Percentiles rank a stretch among this genome's conserved stretches.
Evolutionary conservation across 805 yeast species (phyloP).

Genomic region (Starmerella sp.): DNA sequence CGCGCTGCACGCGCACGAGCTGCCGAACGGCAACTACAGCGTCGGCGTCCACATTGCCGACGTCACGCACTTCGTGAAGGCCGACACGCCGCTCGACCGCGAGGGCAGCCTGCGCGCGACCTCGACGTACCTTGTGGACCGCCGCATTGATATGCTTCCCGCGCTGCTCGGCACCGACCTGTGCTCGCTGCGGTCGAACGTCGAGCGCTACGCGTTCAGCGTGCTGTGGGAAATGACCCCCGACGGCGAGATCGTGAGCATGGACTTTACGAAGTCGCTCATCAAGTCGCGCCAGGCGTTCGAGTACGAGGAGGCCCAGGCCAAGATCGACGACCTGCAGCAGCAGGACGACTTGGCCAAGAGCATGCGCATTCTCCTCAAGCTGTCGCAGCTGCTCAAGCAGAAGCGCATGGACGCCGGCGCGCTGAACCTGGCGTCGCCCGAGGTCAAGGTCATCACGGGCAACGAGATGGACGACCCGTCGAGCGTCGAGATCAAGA

Average conservation of each 20-base stretch:
- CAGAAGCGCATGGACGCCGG: constrained; percentile 86
- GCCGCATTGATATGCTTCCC: constrained; percentile 98
- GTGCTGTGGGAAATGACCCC: constrained; percentile 91
- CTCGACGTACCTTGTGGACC: constrained; percentile 91
- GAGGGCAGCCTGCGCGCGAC: constrained; percentile 98
- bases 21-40: constrained; percentile 90
- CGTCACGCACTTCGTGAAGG: constrained; percentile 92
- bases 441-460: constrained; percentile 94
- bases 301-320: constrained; percentile 86
- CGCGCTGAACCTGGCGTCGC: constrained; percentile 92
- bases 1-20: constrained; percentile 75
- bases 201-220: constrained; percentile 90
- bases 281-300: constrained; percentile 89
- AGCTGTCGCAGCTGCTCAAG: constrained; percentile 72
- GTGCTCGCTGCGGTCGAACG: constrained; percentile 90
- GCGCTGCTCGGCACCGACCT: constrained; percentile 87
- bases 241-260: constrained; percentile 71
- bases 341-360: constrained; percentile 75
- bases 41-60: constrained; percentile 99
- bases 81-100: constrained; percentile 80
- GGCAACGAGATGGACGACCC: constrained; percentile 97
- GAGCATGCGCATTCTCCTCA: constrained; percentile 74
- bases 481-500: constrained; percentile 83
- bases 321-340: constrained; percentile 67
- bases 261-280: constrained; percentile 72